Conservation (phyloP, 495 filamentous ascomycete species). For the Astrocystis sublimbata region DNA sequence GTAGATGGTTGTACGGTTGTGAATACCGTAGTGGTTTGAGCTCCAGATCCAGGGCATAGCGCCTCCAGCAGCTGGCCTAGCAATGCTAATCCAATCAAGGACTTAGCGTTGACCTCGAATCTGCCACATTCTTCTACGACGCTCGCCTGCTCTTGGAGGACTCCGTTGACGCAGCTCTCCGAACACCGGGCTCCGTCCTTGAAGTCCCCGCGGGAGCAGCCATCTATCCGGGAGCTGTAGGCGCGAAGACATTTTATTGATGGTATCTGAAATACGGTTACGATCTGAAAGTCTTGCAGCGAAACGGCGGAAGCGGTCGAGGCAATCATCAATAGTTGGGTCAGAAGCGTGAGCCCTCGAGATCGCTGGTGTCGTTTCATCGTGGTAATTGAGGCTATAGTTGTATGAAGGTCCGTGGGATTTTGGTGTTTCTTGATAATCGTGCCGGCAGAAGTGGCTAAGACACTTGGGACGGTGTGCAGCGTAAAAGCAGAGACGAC, state of each 20-base stretch:
- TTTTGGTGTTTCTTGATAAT: not conserved
- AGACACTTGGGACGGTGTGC: not conserved
- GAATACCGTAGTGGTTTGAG: slow-evolving; percentile 21
- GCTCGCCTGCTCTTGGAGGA: slow-evolving; percentile 24
- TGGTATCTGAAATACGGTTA: slow-evolving; percentile 38
- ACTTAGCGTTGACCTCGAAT: slow-evolving; percentile 25
- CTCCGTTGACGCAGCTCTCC: slow-evolving; percentile 33
- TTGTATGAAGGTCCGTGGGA: not conserved
- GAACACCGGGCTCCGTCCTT: slow-evolving; percentile 36
- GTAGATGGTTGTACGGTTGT: slow-evolving; percentile 21
- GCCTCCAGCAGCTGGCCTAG: slow-evolving; percentile 35
- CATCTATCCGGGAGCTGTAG: slow-evolving; percentile 37
- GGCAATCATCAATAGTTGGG: slow-evolving; percentile 30
- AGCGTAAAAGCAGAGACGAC: not conserved
- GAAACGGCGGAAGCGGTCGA: slow-evolving; percentile 41
- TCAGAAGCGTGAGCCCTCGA: slow-evolving; percentile 23
- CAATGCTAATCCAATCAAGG: slow-evolving; percentile 40
- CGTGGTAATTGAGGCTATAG: not conserved
- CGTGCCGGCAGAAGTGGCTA: not conserved
- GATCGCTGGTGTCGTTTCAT: slow-evolving; percentile 28
- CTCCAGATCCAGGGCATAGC: slow-evolving; percentile 36
- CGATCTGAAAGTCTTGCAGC: slow-evolving; percentile 40
- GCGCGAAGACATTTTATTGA: slow-evolving; percentile 38
- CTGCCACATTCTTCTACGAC: slow-evolving; percentile 34
- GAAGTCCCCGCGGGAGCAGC: slow-evolving; percentile 41